phyloP scores from a whole-genome alignment of 805 yeast species.

The Blastobotrys mokoenaii region DNA sequence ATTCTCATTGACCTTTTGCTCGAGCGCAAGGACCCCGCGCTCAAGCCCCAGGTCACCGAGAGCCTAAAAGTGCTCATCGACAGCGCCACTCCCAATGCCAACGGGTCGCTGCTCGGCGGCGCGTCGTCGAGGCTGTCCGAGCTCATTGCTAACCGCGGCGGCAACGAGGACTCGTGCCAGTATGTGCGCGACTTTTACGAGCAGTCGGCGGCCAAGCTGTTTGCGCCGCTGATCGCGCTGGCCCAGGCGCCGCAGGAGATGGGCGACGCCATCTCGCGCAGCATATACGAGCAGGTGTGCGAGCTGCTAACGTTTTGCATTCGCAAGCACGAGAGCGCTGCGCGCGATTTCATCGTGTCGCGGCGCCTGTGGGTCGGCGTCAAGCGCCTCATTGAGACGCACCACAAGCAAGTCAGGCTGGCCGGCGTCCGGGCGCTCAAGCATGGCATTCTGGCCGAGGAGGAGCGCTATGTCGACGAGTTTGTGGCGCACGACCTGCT shows the following conservation, averaged over 20 bases:
- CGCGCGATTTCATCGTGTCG: constrained; percentile 57
- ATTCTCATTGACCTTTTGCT: constrained; percentile 49
- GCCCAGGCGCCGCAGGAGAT: neutral
- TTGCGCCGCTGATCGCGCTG: neutral
- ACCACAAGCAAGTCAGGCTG: constrained; percentile 44
- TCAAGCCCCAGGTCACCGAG: constrained; percentile 76
- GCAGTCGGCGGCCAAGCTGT: neutral
- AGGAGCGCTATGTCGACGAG: constrained; percentile 48
- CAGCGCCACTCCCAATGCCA: constrained; percentile 17
- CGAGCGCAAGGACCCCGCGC: constrained; percentile 57
- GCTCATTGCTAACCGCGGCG: neutral
- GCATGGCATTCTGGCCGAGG: constrained; percentile 48
- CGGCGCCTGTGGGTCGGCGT: constrained; percentile 52
- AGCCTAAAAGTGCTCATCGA: constrained; percentile 70
- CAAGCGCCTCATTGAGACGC: constrained; percentile 39
- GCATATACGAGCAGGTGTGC: constrained; percentile 34
- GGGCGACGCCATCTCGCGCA: neutral
- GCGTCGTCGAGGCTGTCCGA: neutral
- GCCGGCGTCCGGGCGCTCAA: constrained; percentile 66
- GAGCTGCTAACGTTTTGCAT: constrained; percentile 65
- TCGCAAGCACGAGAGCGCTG: constrained; percentile 50
- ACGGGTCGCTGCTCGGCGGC: neutral
- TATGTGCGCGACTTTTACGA: neutral
- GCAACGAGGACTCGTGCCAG: neutral
- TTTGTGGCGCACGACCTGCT: constrained; percentile 50